Conservation (phyloP, 2,329 filamentous ascomycete genomes). For the Dactylellina drechsleri region DNA sequence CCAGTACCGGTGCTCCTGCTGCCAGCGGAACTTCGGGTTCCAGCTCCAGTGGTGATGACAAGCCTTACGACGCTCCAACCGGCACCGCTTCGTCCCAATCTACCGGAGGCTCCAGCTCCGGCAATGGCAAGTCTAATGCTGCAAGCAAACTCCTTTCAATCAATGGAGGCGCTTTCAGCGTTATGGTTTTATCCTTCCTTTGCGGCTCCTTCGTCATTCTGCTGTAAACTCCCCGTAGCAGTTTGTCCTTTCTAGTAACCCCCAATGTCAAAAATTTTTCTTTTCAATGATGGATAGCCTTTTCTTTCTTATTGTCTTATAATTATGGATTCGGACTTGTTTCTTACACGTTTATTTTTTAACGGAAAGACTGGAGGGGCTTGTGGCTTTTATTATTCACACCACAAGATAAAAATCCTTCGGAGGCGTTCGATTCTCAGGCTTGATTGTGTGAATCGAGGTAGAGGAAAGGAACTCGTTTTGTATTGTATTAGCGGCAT, state of each 20-base stretch:
- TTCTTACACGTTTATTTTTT: slow-evolving; percentile 8
- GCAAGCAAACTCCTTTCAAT: slow-evolving; percentile 25
- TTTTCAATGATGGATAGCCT: slow-evolving; percentile 48
- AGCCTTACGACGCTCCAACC: slow-evolving; percentile 26
- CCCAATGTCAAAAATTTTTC: slow-evolving; percentile 13
- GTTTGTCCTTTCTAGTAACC: not conserved
- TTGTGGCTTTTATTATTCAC: slow-evolving; percentile 19
- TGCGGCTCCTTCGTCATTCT: slow-evolving; percentile 47
- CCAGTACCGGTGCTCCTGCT: slow-evolving; percentile 8
- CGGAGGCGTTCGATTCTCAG: slow-evolving; percentile 7
- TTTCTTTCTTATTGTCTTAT: slow-evolving; percentile 30
- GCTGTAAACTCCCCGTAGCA: slow-evolving; percentile 18
- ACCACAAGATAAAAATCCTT: slow-evolving; percentile 17
- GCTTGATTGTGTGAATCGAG: slow-evolving; percentile 1
- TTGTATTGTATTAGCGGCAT: slow-evolving; percentile 42
- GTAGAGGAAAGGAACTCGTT: slow-evolving; percentile 10
- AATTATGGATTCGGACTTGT: slow-evolving; percentile 28
- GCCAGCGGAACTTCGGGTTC: slow-evolving; percentile 12
- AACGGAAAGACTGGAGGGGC: slow-evolving; percentile 20
- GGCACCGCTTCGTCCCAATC: slow-evolving; percentile 1
- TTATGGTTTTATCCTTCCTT: slow-evolving; percentile 42
- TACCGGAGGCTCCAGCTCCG: slow-evolving; percentile 1
- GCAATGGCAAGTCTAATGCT: slow-evolving; percentile 29
- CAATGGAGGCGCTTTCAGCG: slow-evolving; percentile 33
- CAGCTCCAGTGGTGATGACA: slow-evolving; percentile 32